Evolutionary conservation across 257 asterid genomes (phyloP).

Genomic region (Lavandula angustifolia): DNA sequence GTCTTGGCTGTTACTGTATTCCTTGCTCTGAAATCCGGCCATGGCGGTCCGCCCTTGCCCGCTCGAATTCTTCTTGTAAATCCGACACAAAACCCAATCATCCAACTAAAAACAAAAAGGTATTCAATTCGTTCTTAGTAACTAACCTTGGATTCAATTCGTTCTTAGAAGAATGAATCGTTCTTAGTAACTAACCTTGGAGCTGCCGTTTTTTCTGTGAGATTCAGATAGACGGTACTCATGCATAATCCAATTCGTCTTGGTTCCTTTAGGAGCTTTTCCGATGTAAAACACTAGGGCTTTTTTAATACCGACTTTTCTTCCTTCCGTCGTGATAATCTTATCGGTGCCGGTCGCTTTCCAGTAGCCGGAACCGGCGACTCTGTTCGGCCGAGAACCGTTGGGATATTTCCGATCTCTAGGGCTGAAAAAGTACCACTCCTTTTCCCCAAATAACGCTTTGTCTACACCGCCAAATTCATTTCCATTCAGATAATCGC

Average conservation of each 20-base stretch:
- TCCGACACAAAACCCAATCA: constrained; percentile 84
- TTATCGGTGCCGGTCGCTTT: constrained; percentile 95
- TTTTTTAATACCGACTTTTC: constrained; percentile 83
- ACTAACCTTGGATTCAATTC: constrained; percentile 54
- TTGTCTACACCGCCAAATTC: constrained; percentile 44
- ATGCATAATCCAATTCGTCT: constrained; percentile 95
- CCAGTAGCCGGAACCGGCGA: constrained; percentile 91
- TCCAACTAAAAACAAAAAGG: constrained; percentile 64
- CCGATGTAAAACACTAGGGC: constrained; percentile 87
- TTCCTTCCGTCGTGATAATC: constrained; percentile 56
- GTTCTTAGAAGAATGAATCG: too few relatives aligned
- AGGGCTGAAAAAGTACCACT: constrained; percentile 91
- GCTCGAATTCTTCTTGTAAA: constrained; percentile 66
- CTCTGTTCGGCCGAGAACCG: constrained; percentile 86
- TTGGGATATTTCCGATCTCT: constrained; percentile 85
- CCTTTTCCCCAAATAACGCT: constrained; percentile 84
- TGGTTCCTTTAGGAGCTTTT: constrained; percentile 91
- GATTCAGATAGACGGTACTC: constrained; percentile 73
- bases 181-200: constrained; percentile 39
- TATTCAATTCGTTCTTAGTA: not conserved
- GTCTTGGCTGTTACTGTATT: constrained; percentile 48
- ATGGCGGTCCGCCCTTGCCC: constrained; percentile 31
- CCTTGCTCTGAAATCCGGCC: constrained; percentile 42
- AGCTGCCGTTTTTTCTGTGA: constrained; percentile 46
- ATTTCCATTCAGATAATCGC: not conserved